Evolutionary conservation across 352 stramenopile species (phyloP), one percentile per base, ranked within the genome.

Genomic region (Elongisporangium prolatum): DNA sequence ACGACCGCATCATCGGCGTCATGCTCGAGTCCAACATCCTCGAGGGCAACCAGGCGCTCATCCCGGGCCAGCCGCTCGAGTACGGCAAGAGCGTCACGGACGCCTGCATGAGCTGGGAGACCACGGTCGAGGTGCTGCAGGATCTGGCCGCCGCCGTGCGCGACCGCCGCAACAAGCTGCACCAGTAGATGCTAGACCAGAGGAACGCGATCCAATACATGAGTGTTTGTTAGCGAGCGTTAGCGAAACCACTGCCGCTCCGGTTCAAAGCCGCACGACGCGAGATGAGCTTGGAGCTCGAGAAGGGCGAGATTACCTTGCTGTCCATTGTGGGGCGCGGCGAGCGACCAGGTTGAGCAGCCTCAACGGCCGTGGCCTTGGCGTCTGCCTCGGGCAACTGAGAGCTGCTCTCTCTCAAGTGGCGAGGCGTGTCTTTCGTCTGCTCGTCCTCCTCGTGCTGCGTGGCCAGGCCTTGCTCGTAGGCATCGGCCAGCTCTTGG

Each of bases 81-180:
- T 94, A 95, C 69, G 88, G 88, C 66, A 91, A 95, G 78, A 95
- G 86, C 59, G 82, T 96, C 55, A 96, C 88, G 24, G 88, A 96
- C 57, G 88, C 88, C 9, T 96, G 88, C 76, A 93, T 96, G 71
- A 69, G 85, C 64, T 95, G 88, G 82, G 86, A 93, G 49, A 85
- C 69, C 48, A 92, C 84, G 4, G 65, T 86, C 28, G 60, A 84
- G 56, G 82, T 93, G 57, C 68, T 96, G 63, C 65, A 75, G 20
- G 75, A 89, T 50, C 68, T 96, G 48, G 87, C 87, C 48, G 77
- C 71, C 44, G 84, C 87, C 38, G 87, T 95, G 60, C 82, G 80
- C 44, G 77, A 89, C 53, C 85, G 87, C 56, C 73, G 85, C 51
- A 82, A 86, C 64, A 75, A 74, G 21, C 61, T 79, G 56, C 57